These are phyloP conservation scores for Aegilops speltoides DNA, from an alignment of 176 grass and related monocot species.

Conservation along the genomic window DNA sequence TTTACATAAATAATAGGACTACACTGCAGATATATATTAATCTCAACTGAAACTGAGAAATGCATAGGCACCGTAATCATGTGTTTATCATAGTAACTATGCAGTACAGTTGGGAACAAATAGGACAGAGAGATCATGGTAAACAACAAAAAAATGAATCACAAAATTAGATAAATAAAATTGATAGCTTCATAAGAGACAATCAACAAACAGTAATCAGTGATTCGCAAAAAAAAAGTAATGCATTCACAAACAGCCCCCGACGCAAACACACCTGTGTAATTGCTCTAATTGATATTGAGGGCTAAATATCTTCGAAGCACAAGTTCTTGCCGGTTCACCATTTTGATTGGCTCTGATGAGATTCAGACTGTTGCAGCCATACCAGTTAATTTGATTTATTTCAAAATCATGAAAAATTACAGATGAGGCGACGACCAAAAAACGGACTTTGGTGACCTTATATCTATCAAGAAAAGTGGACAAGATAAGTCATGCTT, in stretches of 20 bases:
- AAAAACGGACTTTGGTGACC: background rate
- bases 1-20: background rate
- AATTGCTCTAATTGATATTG: too few species aligned
- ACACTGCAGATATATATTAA: background rate
- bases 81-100: background rate
- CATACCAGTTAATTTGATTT: background rate
- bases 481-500: background rate
- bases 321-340: background rate
- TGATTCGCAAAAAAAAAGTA: too few species aligned
- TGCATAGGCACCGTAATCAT: background rate
- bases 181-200: background rate
- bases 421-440: background rate
- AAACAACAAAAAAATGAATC: slow-evolving; percentile 4
- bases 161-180: background rate
- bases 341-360: background rate
- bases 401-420: background rate
- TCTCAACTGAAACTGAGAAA: slow-evolving; percentile 6
- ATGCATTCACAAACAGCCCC: too few species aligned
- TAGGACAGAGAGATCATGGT: background rate
- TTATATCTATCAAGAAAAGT: background rate
- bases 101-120: background rate
- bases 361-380: background rate
- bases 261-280: too few species aligned
- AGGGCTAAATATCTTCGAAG: background rate
- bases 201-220: background rate